These are phyloP conservation scores for Rhodotorula sp. DNA, from an alignment of 1,284 basidiomycete genomes.

Conservation along the genomic window DNA sequence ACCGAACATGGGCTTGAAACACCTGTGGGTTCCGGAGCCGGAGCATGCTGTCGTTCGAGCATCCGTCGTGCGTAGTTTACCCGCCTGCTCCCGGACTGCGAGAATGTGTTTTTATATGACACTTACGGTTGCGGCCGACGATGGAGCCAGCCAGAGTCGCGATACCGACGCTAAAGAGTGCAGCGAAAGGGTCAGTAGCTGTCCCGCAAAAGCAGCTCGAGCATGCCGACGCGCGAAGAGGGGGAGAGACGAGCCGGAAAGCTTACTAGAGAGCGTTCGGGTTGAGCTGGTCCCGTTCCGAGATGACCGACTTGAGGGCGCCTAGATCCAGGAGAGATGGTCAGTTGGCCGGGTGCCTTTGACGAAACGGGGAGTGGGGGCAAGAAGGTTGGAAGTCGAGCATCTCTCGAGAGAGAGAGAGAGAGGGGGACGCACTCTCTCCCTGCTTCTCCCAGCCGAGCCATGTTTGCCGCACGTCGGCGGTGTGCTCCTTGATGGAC, in stretches of 20 bases:
- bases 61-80: too few relatives aligned
- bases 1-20: background rate
- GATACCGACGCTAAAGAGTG: slow-evolving; percentile 62
- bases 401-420: background rate
- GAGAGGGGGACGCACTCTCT: slow-evolving; percentile 64
- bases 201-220: background rate
- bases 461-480: slow-evolving; percentile 70
- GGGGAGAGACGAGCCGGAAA: too few relatives aligned
- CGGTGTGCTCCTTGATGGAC: slow-evolving; percentile 63
- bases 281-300: slow-evolving; percentile 74
- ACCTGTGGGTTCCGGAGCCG: too few relatives aligned
- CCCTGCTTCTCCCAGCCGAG: slow-evolving; percentile 75
- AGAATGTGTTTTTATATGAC: background rate
- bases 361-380: background rate
- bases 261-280: slow-evolving; percentile 71
- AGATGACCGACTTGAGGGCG: slow-evolving; percentile 74
- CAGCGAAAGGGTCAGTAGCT: background rate
- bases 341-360: background rate
- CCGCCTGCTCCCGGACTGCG: too few relatives aligned
- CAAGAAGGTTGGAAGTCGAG: background rate
- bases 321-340: slow-evolving; percentile 52
- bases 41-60: too few relatives aligned
- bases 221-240: too few relatives aligned
- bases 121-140: slow-evolving; percentile 58
- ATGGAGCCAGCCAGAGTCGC: slow-evolving; percentile 83